Base-by-base conservation (phyloP, 2,329 filamentous ascomycete genomes). In the Dendryphion nanum region DNA sequence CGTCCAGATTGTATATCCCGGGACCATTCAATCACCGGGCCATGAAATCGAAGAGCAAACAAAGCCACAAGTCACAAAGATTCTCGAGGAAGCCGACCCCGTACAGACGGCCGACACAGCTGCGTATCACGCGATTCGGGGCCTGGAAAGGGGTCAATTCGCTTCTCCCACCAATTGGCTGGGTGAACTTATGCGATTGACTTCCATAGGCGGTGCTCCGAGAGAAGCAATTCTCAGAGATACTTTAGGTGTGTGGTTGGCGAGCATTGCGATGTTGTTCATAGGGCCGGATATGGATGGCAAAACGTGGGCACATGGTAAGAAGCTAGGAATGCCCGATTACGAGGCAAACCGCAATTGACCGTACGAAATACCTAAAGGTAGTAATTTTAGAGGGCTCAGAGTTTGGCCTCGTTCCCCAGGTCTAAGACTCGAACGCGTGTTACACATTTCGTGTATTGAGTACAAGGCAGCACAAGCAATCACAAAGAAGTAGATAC, bases 1-100 rank as follows among this genome's bases (percentile, higher is more conserved):
- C 52, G 75, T 96, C 15, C 88, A 95, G 57, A 78, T 88, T 29
- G 80, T 97, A 10, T 86, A 83, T 54, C 93, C 93, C 0, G 91
- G 86, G 37, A 88, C 85, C 3, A 97, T 98, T 47, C 74, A 81
- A 12, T 83, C 79, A 5, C 83, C 88, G 0, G 89, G 90, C 1
- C 77, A 84, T 35, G 83, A 83, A 43, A 74, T 78, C 14, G 91
- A 97, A 69, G 83, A 94, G 56, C 66, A 72, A 53, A 78, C 78
- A 18, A 97, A 97, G 68, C 91, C 90, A 6, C 79, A 76, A 4
- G 75, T 96, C 34, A 95, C 90, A 3, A 77, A 81, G 50, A 74
- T 83, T 36, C 69, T 97, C 31, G 93, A 97, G 67, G 82, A 86
- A 50, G 77, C 79, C n/a, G 93, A 98, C 61, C 84, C 83, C 12